Base-by-base conservation (phyloP, 257 asterid species). In the Nicotiana attenuata region DNA sequence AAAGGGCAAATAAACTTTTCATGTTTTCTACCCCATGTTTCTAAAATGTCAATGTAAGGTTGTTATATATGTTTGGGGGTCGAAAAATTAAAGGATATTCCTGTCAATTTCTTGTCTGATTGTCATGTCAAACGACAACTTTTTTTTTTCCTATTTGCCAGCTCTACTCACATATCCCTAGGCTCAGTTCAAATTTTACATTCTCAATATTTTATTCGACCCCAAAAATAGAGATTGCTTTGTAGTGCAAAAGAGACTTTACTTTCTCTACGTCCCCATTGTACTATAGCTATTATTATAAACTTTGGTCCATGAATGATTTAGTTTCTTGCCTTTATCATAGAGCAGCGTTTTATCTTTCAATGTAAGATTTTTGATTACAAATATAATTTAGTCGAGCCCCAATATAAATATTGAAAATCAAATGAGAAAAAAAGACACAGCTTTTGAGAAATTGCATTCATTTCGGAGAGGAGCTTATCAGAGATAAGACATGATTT, bases 61-160 rank as follows among this genome's bases (percentile, higher is more conserved):
- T 15, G 78, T 47, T 73, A 73, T 20, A 5, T 53, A 41, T 57
- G 38, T 13, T 45, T 10, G 1, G 11, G 22, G 77, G 57, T 69
- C 20, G 38, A 45, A 13, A 45, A 0, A 14, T 73, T 22, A 22
- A 47, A 73, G 79, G 79, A 73, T 47, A 73, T 73, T 73, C 79
- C 79, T 73, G 24, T 73, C 79, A 47, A 73, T 73, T 73, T 73
- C 24, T 24, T 73, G 79, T 75, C 79, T 75, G 16, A 75, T 24
- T 75, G 79, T 50, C 79, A 75, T 24, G 16, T 15, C 10, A 15
- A 50, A 71, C 10, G 20, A 20, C 52, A 73, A 50, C 38, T 13
- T 47, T 24, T 11, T 47, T 24, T 11, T 22, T 73, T 11, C 10
- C 26, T 8, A 24, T 47, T 50, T 75, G 79, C 63, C 79, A 75